Percentiles rank a stretch among this genome's conserved stretches.
These are phyloP conservation scores for Glutinoglossum americanum DNA, from an alignment of 495 filamentous ascomycete species.

Conservation along the genomic window DNA sequence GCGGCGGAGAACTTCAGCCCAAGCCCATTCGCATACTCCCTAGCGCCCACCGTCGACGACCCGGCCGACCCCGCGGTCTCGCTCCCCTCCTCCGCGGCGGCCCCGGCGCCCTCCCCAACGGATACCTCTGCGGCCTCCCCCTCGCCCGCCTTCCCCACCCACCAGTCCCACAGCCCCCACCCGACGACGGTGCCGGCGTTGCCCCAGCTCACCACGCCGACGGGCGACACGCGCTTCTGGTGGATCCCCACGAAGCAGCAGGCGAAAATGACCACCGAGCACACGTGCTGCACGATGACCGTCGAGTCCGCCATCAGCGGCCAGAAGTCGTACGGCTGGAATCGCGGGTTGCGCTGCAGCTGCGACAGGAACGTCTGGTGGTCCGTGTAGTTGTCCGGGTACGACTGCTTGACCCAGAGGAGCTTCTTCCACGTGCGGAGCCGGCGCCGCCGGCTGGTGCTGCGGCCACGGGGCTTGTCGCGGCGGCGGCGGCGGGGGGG, in stretches of 20 bases:
- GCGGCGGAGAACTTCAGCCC: slow-evolving; percentile 21
- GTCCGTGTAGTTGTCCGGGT: slow-evolving; percentile 97
- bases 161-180: slow-evolving; percentile 80
- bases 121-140: slow-evolving; percentile 22
- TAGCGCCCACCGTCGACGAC: slow-evolving; percentile 5
- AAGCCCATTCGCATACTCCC: slow-evolving; percentile 18
- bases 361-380: slow-evolving; percentile 89
- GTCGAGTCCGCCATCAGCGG: slow-evolving; percentile 85
- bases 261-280: slow-evolving; percentile 79
- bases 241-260: slow-evolving; percentile 86
- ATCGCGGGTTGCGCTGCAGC: slow-evolving; percentile 81
- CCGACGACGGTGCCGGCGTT: slow-evolving; percentile 67
- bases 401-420: slow-evolving; percentile 93
- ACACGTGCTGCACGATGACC: slow-evolving; percentile 91
- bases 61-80: slow-evolving; percentile 16
- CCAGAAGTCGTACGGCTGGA: slow-evolving; percentile 96
- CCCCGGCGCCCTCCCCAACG: slow-evolving; percentile 4
- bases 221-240: slow-evolving; percentile 62
- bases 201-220: slow-evolving; percentile 67
- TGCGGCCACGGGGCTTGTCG: slow-evolving; percentile 14
- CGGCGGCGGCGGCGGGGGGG: too few species aligned
- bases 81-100: too few species aligned
- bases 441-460: slow-evolving; percentile 37
- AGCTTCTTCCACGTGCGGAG: slow-evolving; percentile 94
- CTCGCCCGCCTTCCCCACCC: slow-evolving; percentile 48